phyloP scores from a whole-genome alignment of 2,329 filamentous ascomycete species.

The Alternaria alternata region DNA sequence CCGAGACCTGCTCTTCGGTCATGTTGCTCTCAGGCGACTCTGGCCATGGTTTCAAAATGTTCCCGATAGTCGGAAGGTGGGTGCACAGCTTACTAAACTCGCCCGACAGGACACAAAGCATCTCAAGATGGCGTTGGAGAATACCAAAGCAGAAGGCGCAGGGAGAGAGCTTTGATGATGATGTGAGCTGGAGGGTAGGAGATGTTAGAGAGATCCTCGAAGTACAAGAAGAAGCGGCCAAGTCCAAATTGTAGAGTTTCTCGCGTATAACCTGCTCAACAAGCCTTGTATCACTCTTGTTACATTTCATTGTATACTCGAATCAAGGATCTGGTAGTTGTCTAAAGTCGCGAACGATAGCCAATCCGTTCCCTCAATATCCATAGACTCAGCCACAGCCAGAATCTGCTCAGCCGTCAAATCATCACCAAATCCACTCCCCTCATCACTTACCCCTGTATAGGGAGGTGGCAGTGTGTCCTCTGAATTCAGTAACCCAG shows the following conservation, averaged over 20 bases:
- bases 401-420: constrained; percentile 59
- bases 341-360: constrained; percentile 58
- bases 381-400: constrained; percentile 60
- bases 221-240: constrained; percentile 16
- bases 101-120: constrained; percentile 52
- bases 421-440: constrained; percentile 46
- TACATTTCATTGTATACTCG: constrained; percentile 3
- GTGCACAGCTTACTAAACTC: constrained; percentile 58
- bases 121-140: constrained; percentile 64
- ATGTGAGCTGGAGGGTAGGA: constrained; percentile 60
- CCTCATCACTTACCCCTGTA: constrained; percentile 30
- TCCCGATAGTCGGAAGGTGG: constrained; percentile 66
- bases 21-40: constrained; percentile 66
- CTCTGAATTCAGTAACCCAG: background rate
- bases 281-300: background rate
- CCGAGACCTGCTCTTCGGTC: constrained; percentile 56
- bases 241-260: constrained; percentile 28
- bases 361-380: constrained; percentile 56
- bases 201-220: constrained; percentile 36
- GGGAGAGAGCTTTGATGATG: constrained; percentile 53
- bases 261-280: background rate
- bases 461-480: constrained; percentile 24
- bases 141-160: constrained; percentile 29
- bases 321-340: constrained; percentile 41
- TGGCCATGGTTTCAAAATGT: constrained; percentile 70